Evolutionary conservation across 2,329 filamentous ascomycete species (phyloP), one percentile per base, ranked within the genome.

Genomic region (Helotiales sp.): DNA sequence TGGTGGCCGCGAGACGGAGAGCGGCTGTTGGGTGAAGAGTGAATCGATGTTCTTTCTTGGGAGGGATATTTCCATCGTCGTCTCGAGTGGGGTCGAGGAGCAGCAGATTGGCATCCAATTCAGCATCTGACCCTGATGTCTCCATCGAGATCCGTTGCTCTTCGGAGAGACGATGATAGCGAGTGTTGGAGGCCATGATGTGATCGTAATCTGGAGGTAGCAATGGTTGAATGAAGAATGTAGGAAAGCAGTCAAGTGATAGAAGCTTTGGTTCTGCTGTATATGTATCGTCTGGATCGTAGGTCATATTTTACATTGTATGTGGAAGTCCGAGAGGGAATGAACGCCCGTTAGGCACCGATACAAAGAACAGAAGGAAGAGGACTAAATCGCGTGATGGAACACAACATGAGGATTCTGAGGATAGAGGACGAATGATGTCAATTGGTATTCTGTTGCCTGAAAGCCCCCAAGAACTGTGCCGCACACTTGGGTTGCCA

Each of bases 261-360:
- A 55, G n/a, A 25, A 55, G 44, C 33, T 55, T 55, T 19, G 53
- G 53, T 40, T 55, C 53, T 36, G 53, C 53, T 49, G 31, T 50
- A 22, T 49, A 55, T 2, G 50, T 17, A 30, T 40, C 53, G 15
- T 55, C 53, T 50, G 53, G 53, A 55, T 55, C 53, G 42, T 49
- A 55, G 53, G 53, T 24, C 53, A 55, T 55, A 33, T 33, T 52
- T 48, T 34, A 55, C 53, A 55, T 55, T 55, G 30, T 42, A 48
- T 55, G 44, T 55, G 30, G 33, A 33, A 17, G 15, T 40, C 22
- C 13, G 53, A 40, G 17, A 42, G 53, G n/a, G 29, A n/a, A 30
- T 22, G 27, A 27, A 53, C 3, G 36, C n/a, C 34, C 31, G 17
- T 53, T 42, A 53, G 51, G 51, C 51, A 53, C 34, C 51, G 25